Evolutionary conservation across 148 eudicot species (phyloP).

Genomic region (Vaccinium corymbosum): DNA sequence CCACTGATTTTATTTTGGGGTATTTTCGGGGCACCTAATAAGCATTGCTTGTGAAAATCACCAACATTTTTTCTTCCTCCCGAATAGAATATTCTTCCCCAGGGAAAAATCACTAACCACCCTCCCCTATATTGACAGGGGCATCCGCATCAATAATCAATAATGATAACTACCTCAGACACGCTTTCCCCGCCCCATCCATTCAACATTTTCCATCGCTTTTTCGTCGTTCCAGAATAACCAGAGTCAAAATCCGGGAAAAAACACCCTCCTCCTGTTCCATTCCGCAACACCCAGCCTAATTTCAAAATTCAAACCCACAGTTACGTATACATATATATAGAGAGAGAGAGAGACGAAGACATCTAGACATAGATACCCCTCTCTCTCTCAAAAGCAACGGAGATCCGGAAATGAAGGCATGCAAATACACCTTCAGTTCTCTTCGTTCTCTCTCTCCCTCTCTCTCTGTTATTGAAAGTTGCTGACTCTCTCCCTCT

Average conservation of each 20-base stretch:
- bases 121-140: too few relatives aligned
- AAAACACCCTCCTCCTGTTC: not conserved
- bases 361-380: not conserved
- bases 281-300: not conserved
- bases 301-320: not conserved
- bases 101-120: too few relatives aligned
- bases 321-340: not conserved
- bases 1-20: too few relatives aligned
- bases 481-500: not conserved
- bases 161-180: not conserved
- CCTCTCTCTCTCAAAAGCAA: conserved; percentile 7
- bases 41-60: too few relatives aligned
- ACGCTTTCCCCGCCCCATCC: not conserved
- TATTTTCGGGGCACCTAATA: too few relatives aligned
- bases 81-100: too few relatives aligned
- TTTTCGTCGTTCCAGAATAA: not conserved
- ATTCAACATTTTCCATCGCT: not conserved
- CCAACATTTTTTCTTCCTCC: too few relatives aligned
- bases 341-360: not conserved
- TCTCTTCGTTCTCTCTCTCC: not conserved
- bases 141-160: not conserved
- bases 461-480: not conserved
- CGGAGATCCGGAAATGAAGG: conserved; percentile 16
- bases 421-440: not conserved
- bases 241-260: not conserved